Evolutionary conservation across 2,329 filamentous ascomycete genomes (phyloP).

Genomic region (Aschersonia sp.): DNA sequence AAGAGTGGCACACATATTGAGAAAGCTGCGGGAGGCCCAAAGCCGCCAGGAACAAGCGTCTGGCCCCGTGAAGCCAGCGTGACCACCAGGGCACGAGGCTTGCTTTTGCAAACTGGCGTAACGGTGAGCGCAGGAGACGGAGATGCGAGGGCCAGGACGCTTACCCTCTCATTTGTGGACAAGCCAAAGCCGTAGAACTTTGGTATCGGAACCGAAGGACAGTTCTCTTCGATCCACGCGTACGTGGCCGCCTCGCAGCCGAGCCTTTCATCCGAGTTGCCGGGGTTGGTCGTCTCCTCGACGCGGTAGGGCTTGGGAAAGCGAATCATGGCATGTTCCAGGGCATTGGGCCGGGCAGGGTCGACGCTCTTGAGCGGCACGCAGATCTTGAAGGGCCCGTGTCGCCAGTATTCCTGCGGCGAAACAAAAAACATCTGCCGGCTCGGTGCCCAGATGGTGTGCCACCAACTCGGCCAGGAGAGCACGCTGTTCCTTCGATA

Average conservation of each 20-base stretch:
- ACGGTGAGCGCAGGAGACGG: background rate
- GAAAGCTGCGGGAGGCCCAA: conserved; percentile 6
- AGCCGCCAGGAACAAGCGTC: background rate
- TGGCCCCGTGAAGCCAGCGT: conserved; percentile 1
- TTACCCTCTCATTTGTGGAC: conserved; percentile 6
- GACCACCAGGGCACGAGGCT: conserved; percentile 1
- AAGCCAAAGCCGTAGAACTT: conserved; percentile 11
- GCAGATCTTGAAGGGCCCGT: conserved; percentile 19
- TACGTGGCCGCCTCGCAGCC: conserved; percentile 8
- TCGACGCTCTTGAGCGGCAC: conserved; percentile 9
- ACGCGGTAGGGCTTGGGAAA: conserved; percentile 13
- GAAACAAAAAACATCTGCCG: conserved; percentile 2
- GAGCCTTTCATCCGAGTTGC: conserved; percentile 27
- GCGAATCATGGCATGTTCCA: conserved; percentile 2
- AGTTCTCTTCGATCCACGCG: conserved; percentile 7
- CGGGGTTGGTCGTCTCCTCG: conserved; percentile 19
- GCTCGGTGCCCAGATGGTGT: conserved; percentile 4
- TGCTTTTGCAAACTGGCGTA: conserved; percentile 1
- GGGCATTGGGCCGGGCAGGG: background rate
- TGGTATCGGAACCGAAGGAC: conserved; percentile 10
- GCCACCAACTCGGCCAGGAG: background rate
- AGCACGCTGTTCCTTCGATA: conserved; percentile 1
- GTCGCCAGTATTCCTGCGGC: conserved; percentile 5
- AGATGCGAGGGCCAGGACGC: too few species aligned
- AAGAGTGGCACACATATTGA: conserved; percentile 2